Evolutionary conservation across 1,284 basidiomycete species (phyloP).

Genomic region (Porogramme epimiltina): DNA sequence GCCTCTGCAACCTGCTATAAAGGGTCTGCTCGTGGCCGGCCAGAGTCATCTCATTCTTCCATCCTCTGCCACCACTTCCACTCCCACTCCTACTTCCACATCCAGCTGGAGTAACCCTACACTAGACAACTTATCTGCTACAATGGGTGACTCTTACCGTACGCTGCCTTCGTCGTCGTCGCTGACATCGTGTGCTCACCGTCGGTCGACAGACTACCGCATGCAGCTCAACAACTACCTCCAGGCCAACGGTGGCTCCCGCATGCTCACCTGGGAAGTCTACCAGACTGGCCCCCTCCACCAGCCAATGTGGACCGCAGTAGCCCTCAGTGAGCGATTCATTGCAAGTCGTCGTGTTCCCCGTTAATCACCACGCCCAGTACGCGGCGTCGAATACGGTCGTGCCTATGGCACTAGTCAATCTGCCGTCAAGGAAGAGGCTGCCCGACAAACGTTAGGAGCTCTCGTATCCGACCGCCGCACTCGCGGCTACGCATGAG

Average conservation of each 20-base stretch:
- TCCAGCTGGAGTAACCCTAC: background rate
- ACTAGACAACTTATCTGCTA: background rate
- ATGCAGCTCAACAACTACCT: slow-evolving; percentile 39
- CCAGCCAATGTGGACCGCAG: slow-evolving; percentile 32
- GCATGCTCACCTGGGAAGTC: slow-evolving; percentile 30
- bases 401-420: slow-evolving; percentile 24
- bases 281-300: slow-evolving; percentile 31
- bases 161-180: slow-evolving; percentile 5
- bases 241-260: slow-evolving; percentile 31
- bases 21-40: slow-evolving; percentile 3
- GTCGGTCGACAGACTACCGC: slow-evolving; percentile 30
- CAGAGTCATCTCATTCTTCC: slow-evolving; percentile 12
- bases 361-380: slow-evolving; percentile 12
- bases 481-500: slow-evolving; percentile 9
- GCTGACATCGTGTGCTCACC: background rate
- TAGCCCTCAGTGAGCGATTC: slow-evolving; percentile 30
- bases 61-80: slow-evolving; percentile 2
- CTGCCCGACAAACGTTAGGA: slow-evolving; percentile 30
- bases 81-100: background rate
- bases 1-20: slow-evolving; percentile 14
- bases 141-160: slow-evolving; percentile 27
- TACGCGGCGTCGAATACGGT: slow-evolving; percentile 32
- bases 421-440: slow-evolving; percentile 33
- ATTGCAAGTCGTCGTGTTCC: too few species aligned
- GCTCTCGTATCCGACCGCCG: slow-evolving; percentile 25